Percentiles rank a stretch among this genome's conserved stretches.
Evolutionary conservation across 352 stramenopile genomes (phyloP).

Genomic region (Globisporangium cylindrosporum): DNA sequence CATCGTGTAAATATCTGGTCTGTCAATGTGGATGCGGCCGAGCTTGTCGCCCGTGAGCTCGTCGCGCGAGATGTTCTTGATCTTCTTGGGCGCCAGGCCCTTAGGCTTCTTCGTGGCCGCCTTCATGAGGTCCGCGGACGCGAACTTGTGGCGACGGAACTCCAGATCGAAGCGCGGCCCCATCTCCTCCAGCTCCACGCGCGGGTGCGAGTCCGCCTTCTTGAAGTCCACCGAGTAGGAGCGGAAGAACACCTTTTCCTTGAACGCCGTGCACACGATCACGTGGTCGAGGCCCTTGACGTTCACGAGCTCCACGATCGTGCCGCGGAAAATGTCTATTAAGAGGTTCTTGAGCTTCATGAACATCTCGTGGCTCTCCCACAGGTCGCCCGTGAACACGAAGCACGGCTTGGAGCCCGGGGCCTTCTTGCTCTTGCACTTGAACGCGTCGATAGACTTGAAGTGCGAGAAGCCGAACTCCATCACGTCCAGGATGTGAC

Average conservation of each 20-base stretch:
- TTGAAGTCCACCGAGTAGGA: slow-evolving; percentile 97
- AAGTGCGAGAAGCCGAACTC: slow-evolving; percentile 97
- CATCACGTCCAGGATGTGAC: slow-evolving; percentile 97
- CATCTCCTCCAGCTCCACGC: slow-evolving; percentile 90
- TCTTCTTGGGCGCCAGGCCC: slow-evolving; percentile 92
- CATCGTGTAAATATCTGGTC: slow-evolving; percentile 97
- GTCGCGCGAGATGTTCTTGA: slow-evolving; percentile 97
- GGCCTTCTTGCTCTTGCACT: slow-evolving; percentile 90
- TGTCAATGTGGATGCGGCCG: slow-evolving; percentile 97
- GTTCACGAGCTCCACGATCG: slow-evolving; percentile 94
- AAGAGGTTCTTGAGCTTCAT: slow-evolving; percentile 94
- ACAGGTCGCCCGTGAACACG: slow-evolving; percentile 95
- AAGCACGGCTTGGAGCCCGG: slow-evolving; percentile 95
- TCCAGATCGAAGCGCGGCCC: slow-evolving; percentile 87
- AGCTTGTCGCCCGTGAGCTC: slow-evolving; percentile 98
- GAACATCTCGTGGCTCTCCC: slow-evolving; percentile 89
- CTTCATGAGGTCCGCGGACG: slow-evolving; percentile 95
- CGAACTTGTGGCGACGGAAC: slow-evolving; percentile 94
- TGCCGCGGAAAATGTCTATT: slow-evolving; percentile 97
- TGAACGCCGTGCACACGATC: slow-evolving; percentile 95
- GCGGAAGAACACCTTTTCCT: slow-evolving; percentile 92
- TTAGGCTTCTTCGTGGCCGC: slow-evolving; percentile 92
- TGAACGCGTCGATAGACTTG: slow-evolving; percentile 93
- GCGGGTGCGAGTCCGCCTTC: slow-evolving; percentile 78
- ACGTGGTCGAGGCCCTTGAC: slow-evolving; percentile 96